Base-by-base conservation (phyloP, 306 rosid genomes). In the Vigna reflexopilosa region DNA sequence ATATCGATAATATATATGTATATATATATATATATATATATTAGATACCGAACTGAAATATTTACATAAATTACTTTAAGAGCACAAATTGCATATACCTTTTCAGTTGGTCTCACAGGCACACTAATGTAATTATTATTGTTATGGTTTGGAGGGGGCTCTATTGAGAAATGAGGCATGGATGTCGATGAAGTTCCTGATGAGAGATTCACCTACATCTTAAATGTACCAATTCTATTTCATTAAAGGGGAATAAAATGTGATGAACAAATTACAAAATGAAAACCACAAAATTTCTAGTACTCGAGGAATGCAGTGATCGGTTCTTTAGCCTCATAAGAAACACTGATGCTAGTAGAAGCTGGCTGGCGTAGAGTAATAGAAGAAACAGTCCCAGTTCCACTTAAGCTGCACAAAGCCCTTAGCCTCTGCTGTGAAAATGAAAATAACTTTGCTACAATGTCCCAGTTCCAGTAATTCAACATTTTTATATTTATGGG, bases 71-170 rank as follows among this genome's bases (percentile, higher is more conserved):
- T 34, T 68, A 55, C 42, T 59, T 5, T 16, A 44, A 64, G 67
- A 66, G 66, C 58, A 81, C 30, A 76, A 62, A 9, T 19, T 73
- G 68, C 22, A 73, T 24, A 63, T 85, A 91, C 98, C 93, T 82
- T 85, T 54, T 85, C 91, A 57, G 71, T 84, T 45, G 87, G 86
- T 77, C 73, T 79, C 54, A 67, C 28, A 15, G 82, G 74, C 61
- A 71, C 67, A 50, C 56, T 73, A 65, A 75, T 88, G 84, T 83
- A 68, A 65, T 75, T 56, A 48, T 32, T 83, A 77, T 82, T 26
- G 30, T 2, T 94, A 92, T 94, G 98, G 98, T 94, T 94, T 94
- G 97, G 92, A 94, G 98, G 98, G 98, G 92, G 97, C 97, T 94
- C 98, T 79, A 73, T 75, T 49, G 81, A 74, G 75, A 63, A 88